These are phyloP conservation scores for Pachysandra terminalis DNA, from an alignment of 164 flowering plant genomes.

Conservation along the genomic window DNA sequence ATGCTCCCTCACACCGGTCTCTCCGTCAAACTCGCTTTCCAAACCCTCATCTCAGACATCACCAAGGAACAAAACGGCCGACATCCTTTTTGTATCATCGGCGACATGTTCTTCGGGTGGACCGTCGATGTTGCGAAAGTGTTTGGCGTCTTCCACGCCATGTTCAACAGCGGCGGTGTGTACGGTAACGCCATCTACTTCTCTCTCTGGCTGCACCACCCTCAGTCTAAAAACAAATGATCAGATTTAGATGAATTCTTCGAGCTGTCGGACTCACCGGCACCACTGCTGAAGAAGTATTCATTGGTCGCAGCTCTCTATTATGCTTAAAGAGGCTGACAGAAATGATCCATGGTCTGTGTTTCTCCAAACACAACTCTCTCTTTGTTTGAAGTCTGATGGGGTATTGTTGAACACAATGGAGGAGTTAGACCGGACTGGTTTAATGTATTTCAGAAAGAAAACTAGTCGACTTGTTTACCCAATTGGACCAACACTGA, in stretches of 20 bases:
- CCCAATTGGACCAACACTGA: conserved; percentile 8
- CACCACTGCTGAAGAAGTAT: conserved; percentile 26
- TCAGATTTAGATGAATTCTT: conserved; percentile 24
- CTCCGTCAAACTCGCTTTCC: conserved; percentile 31
- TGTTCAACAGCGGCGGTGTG: conserved; percentile 39
- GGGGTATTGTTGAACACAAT: conserved; percentile 38
- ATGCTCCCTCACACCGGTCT: conserved; percentile 29
- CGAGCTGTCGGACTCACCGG: conserved; percentile 29
- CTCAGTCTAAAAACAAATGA: conserved; percentile 17
- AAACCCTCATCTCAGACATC: conserved; percentile 18
- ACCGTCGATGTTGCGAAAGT: conserved; percentile 32
- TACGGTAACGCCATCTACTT: conserved; percentile 44
- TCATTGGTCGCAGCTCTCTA: conserved; percentile 34
- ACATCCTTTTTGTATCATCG: conserved; percentile 20
- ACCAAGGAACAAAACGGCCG: neutral
- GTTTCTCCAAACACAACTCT: conserved; percentile 14
- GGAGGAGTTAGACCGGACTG: conserved; percentile 34
- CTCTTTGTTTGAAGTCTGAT: conserved; percentile 25
- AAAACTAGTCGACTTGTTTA: neutral
- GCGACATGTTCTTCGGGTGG: conserved; percentile 34
- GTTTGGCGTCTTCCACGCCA: conserved; percentile 31
- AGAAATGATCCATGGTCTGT: conserved; percentile 35
- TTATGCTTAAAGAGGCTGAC: conserved; percentile 14
- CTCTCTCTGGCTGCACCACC: conserved; percentile 39
- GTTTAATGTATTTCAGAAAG: conserved; percentile 23